Evolutionary conservation across 345 rosid species (phyloP).

Genomic region (Salix purpurea): DNA sequence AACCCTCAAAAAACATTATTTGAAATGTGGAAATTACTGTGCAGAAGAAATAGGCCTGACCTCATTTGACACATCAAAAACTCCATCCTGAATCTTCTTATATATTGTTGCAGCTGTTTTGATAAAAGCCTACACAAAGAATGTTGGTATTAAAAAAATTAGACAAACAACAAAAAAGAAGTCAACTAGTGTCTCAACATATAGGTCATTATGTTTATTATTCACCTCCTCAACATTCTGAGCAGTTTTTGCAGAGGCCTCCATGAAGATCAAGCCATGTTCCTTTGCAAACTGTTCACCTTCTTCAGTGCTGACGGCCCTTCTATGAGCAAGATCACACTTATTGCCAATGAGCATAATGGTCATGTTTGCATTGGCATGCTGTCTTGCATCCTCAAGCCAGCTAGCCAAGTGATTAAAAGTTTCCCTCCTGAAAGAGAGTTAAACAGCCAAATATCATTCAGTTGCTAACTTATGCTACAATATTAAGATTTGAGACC

Average conservation of each 20-base stretch:
- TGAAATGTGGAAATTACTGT: neutral
- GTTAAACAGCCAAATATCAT: conserved; percentile 1
- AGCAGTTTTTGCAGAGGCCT: conserved; percentile 98
- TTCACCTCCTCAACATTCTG: conserved; percentile 93
- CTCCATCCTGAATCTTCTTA: conserved; percentile 97
- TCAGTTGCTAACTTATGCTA: too few species aligned
- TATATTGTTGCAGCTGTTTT: conserved; percentile 92
- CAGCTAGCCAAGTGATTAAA: conserved; percentile 94
- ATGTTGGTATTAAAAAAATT: neutral
- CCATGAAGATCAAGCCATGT: conserved; percentile 95
- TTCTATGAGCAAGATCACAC: conserved; percentile 91
- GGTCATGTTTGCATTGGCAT: conserved; percentile 95
- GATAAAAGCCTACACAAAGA: conserved; percentile 66
- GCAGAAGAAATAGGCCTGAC: conserved; percentile 27
- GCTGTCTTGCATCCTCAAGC: conserved; percentile 98
- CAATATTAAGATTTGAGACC: neutral
- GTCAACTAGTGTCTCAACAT: neutral
- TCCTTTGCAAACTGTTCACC: conserved; percentile 96
- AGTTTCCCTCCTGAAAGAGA: conserved; percentile 71
- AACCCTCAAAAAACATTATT: too few species aligned
- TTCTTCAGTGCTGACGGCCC: conserved; percentile 94
- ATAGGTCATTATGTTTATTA: neutral
- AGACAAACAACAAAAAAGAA: neutral
- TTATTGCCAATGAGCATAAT: conserved; percentile 95
- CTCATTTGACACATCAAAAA: conserved; percentile 94